Conservation (phyloP, 139 green algal genomes). For the Diplosphaera chodatii region DNA sequence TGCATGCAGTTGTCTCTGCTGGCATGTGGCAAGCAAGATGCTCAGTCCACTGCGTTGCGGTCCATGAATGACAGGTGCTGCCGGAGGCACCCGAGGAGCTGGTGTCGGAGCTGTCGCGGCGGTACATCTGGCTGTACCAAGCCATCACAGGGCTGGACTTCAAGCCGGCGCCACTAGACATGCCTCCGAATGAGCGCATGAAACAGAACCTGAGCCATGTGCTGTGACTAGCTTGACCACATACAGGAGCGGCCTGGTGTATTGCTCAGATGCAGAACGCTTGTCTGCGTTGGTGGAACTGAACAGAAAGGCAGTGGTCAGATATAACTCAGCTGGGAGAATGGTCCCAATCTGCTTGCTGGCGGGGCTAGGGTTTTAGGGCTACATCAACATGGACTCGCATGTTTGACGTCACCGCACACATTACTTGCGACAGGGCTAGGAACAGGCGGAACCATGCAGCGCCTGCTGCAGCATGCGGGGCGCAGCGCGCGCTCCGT, state of each 20-base stretch:
- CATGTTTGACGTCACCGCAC: neutral
- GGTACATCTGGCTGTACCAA: conserved; percentile 94
- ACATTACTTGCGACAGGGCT: neutral
- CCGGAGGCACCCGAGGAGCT: conserved; percentile 83
- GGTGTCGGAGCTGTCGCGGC: conserved; percentile 77
- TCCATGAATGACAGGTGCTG: conserved; percentile 44
- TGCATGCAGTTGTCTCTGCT: too few relatives aligned
- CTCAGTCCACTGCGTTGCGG: too few relatives aligned
- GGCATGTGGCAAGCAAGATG: too few relatives aligned
- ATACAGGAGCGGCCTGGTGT: too few relatives aligned
- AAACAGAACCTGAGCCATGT: conserved; percentile 2
- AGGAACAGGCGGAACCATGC: neutral
- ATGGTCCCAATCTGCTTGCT: too few relatives aligned
- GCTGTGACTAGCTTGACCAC: neutral
- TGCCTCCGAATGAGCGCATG: conserved; percentile 22
- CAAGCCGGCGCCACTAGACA: conserved; percentile 24
- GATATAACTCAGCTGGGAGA: too few relatives aligned
- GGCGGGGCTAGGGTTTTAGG: too few relatives aligned
- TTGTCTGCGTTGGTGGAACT: too few relatives aligned
- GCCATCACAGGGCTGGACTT: conserved; percentile 88
- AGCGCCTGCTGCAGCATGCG: conserved; percentile 7
- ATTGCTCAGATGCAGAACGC: too few relatives aligned
- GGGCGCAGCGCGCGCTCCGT: neutral
- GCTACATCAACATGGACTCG: too few relatives aligned
- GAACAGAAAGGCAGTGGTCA: too few relatives aligned